Evolutionary conservation across 2,329 filamentous ascomycete species (phyloP), one percentile per base, ranked within the genome.

Genomic region (Pseudogymnoascus sp.): DNA sequence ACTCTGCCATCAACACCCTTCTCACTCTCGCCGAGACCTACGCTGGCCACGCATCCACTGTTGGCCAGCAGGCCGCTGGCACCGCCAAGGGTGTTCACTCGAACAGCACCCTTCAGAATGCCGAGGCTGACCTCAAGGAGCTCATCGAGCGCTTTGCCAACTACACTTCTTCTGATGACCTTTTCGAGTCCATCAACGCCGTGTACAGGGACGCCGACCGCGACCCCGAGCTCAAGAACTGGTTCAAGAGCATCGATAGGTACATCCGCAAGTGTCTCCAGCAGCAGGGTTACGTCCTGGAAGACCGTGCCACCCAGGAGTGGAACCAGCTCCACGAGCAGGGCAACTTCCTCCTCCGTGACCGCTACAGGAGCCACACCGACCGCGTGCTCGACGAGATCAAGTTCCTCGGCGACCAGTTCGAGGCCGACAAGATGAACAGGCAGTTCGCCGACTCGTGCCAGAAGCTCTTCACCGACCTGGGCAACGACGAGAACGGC

Each of bases 61-160:
- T 92, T 27, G 82, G 86, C 51, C 75, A 86, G 65, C 85, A 90
- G 67, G 81, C 85, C 60, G 79, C 84, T 63, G 84, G 85, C 64
- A 83, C 88, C 42, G 84, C 92, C 58, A 87, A 91, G 81, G 86
- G 88, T 76, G 84, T 89, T 65, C 86, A 89, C 69, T 74, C 76
- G 63, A 81, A 86, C 67, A 80, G 84, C 65, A 81, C 82, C 63
- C 78, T 97, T 59, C 78, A 84, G 61, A 80, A 81, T 62, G 91
- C 91, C 60, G 91, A 97, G 78, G 80, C 83, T 75, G 88, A 96
- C 72, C 81, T 96, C 63, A 91, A 87, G 84, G 91, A 86, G 7
- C 80, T 99, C 17, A 87, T 99, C 68, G 94, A 97, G 80, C 89
- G 94, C 58, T 97, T 97, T 70, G 94, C 94, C 72, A 97, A 99